These are phyloP conservation scores for Begonia loranthoides DNA, from an alignment of 306 rosid genomes.

Conservation along the genomic window DNA sequence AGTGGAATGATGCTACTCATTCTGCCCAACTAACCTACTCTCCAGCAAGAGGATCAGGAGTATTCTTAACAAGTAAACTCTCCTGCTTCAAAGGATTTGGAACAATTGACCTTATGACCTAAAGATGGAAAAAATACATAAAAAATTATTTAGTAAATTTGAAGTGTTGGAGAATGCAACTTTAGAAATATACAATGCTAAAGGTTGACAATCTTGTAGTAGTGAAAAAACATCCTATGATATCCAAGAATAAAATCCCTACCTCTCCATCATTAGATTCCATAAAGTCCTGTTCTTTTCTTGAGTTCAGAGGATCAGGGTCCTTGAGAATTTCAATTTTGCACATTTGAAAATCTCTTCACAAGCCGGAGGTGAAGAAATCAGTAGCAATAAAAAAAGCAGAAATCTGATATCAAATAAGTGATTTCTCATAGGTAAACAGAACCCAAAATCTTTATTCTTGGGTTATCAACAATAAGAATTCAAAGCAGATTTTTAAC, in stretches of 20 bases:
- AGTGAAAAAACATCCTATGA: not conserved
- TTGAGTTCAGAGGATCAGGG: constrained; percentile 60
- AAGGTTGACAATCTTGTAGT: no score
- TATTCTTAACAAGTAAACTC: constrained; percentile 62
- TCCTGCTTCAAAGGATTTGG: constrained; percentile 66
- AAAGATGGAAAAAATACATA: constrained; percentile 13
- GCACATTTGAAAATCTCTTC: constrained; percentile 73
- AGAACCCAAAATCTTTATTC: no score
- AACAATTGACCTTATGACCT: constrained; percentile 46
- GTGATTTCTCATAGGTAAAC: no score
- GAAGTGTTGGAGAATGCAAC: no score
- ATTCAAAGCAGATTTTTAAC: no score
- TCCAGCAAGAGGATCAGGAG: constrained; percentile 79
- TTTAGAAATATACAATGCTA: no score
- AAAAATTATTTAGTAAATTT: not conserved
- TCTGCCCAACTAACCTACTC: constrained; percentile 54
- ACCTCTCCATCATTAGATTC: constrained; percentile 73
- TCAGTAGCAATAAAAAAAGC: no score
- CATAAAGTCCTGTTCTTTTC: constrained; percentile 57
- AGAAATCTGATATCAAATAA: no score
- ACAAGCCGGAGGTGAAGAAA: no score
- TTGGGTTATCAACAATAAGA: no score
- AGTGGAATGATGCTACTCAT: not conserved
- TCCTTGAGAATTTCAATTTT: constrained; percentile 74
- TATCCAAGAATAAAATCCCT: not conserved